Conservation (phyloP, 768 basidiomycete species). For the Lactarius trivialis region DNA sequence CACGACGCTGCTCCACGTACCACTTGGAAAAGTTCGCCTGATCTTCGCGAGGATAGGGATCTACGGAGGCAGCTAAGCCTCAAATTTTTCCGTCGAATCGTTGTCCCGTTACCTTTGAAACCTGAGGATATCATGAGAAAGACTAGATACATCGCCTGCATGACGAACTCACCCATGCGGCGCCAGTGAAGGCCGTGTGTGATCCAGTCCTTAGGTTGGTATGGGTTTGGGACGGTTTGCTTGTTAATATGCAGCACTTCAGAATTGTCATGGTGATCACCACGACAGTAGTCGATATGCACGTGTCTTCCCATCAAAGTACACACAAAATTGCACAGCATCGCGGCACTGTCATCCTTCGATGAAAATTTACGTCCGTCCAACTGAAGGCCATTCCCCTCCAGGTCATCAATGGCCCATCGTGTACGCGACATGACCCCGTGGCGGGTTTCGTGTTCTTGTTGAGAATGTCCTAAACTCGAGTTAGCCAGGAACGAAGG, state of each 20-base stretch:
- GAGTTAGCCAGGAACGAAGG: neutral
- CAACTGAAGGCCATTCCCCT: slow-evolving; percentile 45
- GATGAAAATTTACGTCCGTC: slow-evolving; percentile 49
- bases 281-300: slow-evolving; percentile 52
- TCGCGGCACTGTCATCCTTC: slow-evolving; percentile 52
- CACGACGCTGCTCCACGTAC: slow-evolving; percentile 27
- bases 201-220: slow-evolving; percentile 46
- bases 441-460: slow-evolving; percentile 56
- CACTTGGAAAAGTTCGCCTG: slow-evolving; percentile 49
- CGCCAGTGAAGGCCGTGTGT: slow-evolving; percentile 53
- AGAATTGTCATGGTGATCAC: slow-evolving; percentile 36
- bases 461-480: slow-evolving; percentile 46
- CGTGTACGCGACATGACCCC: slow-evolving; percentile 55
- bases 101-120: slow-evolving; percentile 41
- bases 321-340: slow-evolving; percentile 60
- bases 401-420: slow-evolving; percentile 52
- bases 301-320: slow-evolving; percentile 49
- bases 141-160: slow-evolving; percentile 7
- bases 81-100: neutral
- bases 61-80: slow-evolving; percentile 26
- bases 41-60: slow-evolving; percentile 55
- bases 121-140: slow-evolving; percentile 29
- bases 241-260: slow-evolving; percentile 43
- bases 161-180: slow-evolving; percentile 40
- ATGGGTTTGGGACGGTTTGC: slow-evolving; percentile 41